A percentile compares a stretch with the other conserved stretches of the same genome.
Conservation (phyloP, 1,284 basidiomycete species). For the Grifola frondosa region DNA sequence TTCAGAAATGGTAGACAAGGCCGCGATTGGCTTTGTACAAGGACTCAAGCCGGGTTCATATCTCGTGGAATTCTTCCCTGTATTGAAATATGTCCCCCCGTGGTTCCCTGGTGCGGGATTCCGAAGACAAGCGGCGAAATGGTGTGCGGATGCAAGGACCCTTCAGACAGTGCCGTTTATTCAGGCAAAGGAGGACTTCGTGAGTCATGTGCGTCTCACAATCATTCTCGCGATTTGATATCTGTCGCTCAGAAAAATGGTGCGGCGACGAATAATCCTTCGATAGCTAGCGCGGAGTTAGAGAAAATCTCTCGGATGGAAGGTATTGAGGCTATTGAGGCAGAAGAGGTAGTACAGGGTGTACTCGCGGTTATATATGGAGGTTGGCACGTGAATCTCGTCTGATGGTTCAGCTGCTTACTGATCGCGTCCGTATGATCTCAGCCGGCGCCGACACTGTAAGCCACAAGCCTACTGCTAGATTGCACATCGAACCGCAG, state of each 20-base stretch:
- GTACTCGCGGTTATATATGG: neutral
- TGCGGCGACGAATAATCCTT: too few relatives aligned
- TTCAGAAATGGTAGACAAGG: slow-evolving; percentile 14
- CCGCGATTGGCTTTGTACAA: slow-evolving; percentile 2
- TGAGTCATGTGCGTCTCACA: too few relatives aligned
- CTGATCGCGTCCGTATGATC: neutral
- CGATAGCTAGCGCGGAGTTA: too few relatives aligned
- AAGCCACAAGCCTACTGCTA: neutral
- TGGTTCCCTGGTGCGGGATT: slow-evolving; percentile 14
- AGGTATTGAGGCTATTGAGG: too few relatives aligned
- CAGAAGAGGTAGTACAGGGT: neutral
- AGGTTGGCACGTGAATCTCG: neutral
- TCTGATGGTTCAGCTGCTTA: neutral
- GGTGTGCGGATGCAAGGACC: neutral
- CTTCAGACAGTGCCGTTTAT: slow-evolving; percentile 6
- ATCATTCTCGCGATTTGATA: too few relatives aligned
- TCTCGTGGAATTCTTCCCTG: slow-evolving; percentile 11
- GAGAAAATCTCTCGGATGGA: too few relatives aligned
- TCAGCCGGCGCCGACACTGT: neutral
- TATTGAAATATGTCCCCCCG: slow-evolving; percentile 5
- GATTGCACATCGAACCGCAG: neutral
- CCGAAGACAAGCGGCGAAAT: slow-evolving; percentile 5
- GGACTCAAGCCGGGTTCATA: slow-evolving; percentile 9
- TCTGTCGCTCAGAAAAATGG: too few relatives aligned
- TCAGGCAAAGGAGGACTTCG: too few relatives aligned